Percentiles rank a stretch among this genome's conserved stretches.
These are phyloP conservation scores for Claviceps cyperi DNA, from an alignment of 2,329 filamentous ascomycete species.

Conservation along the genomic window DNA sequence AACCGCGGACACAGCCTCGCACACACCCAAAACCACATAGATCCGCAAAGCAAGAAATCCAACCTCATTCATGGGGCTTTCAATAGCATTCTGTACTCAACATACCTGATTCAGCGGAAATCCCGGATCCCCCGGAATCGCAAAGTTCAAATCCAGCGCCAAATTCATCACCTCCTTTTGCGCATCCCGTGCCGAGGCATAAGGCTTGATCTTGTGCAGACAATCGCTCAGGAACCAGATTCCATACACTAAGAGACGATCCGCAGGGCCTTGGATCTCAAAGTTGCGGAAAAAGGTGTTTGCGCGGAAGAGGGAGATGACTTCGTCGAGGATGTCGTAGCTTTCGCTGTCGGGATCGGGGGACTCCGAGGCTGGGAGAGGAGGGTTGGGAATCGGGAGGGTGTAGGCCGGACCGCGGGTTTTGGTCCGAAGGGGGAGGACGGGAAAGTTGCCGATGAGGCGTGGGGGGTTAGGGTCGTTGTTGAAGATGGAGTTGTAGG, in stretches of 20 bases:
- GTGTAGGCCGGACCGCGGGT: slow-evolving; percentile 90
- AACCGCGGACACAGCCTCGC: no score
- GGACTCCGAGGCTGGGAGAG: slow-evolving; percentile 45
- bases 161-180: slow-evolving; percentile 73
- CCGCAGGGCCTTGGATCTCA: slow-evolving; percentile 91
- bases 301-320: slow-evolving; percentile 81
- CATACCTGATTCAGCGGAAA: slow-evolving; percentile 81
- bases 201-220: slow-evolving; percentile 71
- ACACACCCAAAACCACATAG: no score
- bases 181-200: slow-evolving; percentile 44
- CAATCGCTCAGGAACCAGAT: slow-evolving; percentile 92
- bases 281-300: slow-evolving; percentile 99
- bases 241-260: slow-evolving; percentile 89
- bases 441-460: slow-evolving; percentile 75
- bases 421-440: slow-evolving; percentile 86
- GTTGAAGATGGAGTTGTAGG: slow-evolving; percentile 97
- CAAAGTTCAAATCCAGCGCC: slow-evolving; percentile 85
- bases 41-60: no score
- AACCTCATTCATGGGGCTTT: neutral
- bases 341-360: slow-evolving; percentile 78
- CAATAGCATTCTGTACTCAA: neutral
- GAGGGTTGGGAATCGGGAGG: slow-evolving; percentile 45
- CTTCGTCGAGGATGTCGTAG: slow-evolving; percentile 93
- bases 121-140: slow-evolving; percentile 80
- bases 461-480: slow-evolving; percentile 52